These are phyloP conservation scores for Aurantiochytrium sp. DNA, from an alignment of 108 stramenopile genomes.

Conservation along the genomic window DNA sequence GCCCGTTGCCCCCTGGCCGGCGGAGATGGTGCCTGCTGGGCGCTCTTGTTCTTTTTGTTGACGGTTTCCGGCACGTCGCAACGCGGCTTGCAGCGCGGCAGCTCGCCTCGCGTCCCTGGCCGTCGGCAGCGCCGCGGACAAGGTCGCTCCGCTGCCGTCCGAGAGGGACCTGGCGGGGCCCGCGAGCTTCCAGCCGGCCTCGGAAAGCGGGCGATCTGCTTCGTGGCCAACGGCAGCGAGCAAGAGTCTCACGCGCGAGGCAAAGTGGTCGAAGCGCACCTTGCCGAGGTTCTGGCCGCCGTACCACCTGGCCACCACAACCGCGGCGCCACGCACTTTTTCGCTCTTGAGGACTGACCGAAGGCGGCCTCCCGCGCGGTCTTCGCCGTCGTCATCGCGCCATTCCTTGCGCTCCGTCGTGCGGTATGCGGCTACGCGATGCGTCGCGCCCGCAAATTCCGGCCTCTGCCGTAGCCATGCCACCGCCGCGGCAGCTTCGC, in stretches of 20 bases:
- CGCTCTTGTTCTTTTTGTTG: too few species aligned
- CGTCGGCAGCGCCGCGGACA: too few species aligned
- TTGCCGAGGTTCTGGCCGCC: conserved; percentile 21
- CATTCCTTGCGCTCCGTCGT: neutral
- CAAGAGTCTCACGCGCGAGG: neutral
- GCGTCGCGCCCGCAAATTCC: neutral
- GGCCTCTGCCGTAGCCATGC: neutral
- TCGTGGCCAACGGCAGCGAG: too few species aligned
- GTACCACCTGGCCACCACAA: conserved; percentile 6
- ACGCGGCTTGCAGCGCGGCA: too few species aligned
- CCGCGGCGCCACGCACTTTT: neutral
- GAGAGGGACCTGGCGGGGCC: too few species aligned
- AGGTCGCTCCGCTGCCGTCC: too few species aligned
- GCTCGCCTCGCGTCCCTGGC: too few species aligned
- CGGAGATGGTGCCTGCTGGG: too few species aligned
- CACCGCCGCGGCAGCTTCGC: neutral
- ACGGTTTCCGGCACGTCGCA: too few species aligned
- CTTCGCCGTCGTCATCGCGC: conserved; percentile 13
- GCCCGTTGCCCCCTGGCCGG: too few species aligned
- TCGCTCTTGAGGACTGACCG: neutral
- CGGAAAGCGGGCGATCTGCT: too few species aligned
- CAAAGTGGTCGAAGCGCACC: neutral
- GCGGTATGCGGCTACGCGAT: neutral
- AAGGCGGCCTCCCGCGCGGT: neutral
- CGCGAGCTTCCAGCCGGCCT: too few species aligned